Base-by-base conservation (phyloP, 352 stramenopile genomes). In the Phytopythium helicoides region DNA sequence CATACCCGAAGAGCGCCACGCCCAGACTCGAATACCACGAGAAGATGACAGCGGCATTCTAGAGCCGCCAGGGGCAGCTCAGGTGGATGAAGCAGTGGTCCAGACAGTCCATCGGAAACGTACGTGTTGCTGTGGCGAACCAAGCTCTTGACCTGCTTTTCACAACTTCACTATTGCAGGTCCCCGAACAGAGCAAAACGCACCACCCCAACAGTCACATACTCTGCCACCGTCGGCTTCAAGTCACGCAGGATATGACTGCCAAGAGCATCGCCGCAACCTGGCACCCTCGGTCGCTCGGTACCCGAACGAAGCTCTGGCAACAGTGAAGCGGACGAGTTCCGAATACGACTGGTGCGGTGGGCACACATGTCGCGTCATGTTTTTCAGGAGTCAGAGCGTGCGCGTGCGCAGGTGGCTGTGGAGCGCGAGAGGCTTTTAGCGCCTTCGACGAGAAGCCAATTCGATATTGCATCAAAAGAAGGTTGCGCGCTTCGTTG, bases 261-360 rank as follows among this genome's bases (percentile, higher is more conserved):
- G n/a, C 16, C 6, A 28, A 35, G 36, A 25, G 19, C 56, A 60
- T 47, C 59, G 31, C 28, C 39, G 53, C 60, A 50, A 53, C 62
- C 36, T 41, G 36, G 12, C 16, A 6, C 12, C 3, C 12, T 35
- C 16, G 26, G 34, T 22, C n/a, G n/a, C n/a, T n/a, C n/a, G n/a
- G n/a, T n/a, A n/a, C n/a, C n/a, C n/a, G n/a, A n/a, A n/a, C n/a
- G n/a, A n/a, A n/a, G n/a, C n/a, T n/a, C n/a, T n/a, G n/a, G n/a
- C n/a, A n/a, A n/a, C n/a, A 42, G 22, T 33, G 46, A 52, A 34
- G 19, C 21, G 22, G 37, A 56, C 19, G 45, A 64, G 31, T 89
- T 87, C 41, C 76, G 76, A 72, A 91, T 87, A 88, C 73, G 68
- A 64, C 38, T 91, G 56, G 62, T 58, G 35, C 77, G 70, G 6